Evolutionary conservation across 106 monocot genomes (phyloP).

Genomic region (Vanilla planifolia): DNA sequence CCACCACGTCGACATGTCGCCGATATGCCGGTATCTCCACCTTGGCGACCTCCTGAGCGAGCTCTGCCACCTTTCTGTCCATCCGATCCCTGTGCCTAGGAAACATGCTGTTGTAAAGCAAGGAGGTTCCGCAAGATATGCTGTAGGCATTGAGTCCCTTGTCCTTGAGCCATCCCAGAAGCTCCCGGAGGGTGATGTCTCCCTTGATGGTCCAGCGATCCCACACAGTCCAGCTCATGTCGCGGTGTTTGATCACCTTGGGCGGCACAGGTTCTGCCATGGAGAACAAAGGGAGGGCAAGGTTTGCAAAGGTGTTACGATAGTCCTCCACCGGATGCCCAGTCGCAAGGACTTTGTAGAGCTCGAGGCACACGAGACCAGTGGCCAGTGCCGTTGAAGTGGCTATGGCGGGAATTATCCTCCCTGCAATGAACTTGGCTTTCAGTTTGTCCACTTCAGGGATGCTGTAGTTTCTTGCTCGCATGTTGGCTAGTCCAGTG

Average conservation of each 20-base stretch:
- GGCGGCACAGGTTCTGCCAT: constrained; percentile 37
- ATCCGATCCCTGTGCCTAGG: constrained; percentile 45
- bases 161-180: constrained; percentile 56
- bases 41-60: constrained; percentile 58
- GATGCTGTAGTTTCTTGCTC: constrained; percentile 38
- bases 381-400: constrained; percentile 37
- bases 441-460: constrained; percentile 45
- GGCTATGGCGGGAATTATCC: constrained; percentile 38
- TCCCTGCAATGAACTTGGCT: constrained; percentile 33
- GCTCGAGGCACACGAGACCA: constrained; percentile 37
- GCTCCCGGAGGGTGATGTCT: constrained; percentile 48
- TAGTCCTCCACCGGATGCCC: constrained; percentile 30
- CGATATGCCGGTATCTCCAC: constrained; percentile 34
- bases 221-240: constrained; percentile 43
- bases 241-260: constrained; percentile 24
- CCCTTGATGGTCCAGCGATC: constrained; percentile 38
- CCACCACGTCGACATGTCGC: constrained; percentile 45
- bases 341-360: constrained; percentile 32
- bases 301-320: constrained; percentile 39
- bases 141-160: constrained; percentile 54
- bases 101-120: constrained; percentile 55
- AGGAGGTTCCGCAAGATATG: constrained; percentile 43
- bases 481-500: constrained; percentile 36
- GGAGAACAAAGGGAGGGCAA: constrained; percentile 33
- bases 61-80: constrained; percentile 48